These are phyloP conservation scores for Dictyostelium discoideum DNA, from an alignment of 78 protist species.

Conservation along the genomic window dicty_2.7 NC_007088.5:1101501-1102000, in stretches of 20 bases:
- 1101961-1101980: background rate
- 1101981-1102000: background rate
- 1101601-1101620: background rate
- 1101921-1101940: constrained; percentile 21
- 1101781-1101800: constrained; percentile 31
- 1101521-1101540: background rate
- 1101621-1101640: background rate
- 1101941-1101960: too few species aligned
- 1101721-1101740: constrained; percentile 30
- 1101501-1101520: background rate
- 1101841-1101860: constrained; percentile 3
- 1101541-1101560: constrained; percentile 14
- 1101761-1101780: background rate
- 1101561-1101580: background rate
- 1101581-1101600: background rate
- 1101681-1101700: background rate
- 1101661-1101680: background rate
- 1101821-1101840: constrained; percentile 37
- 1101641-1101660: background rate
- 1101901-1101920: constrained; percentile 72
- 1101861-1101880: background rate
- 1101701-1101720: background rate
- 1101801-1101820: constrained; percentile 21
- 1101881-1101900: constrained; percentile 47
- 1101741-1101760: constrained; percentile 37